Evolutionary conservation across 2,329 filamentous ascomycete genomes (phyloP).

Genomic region (Neoscytalidium dimidiatum): DNA sequence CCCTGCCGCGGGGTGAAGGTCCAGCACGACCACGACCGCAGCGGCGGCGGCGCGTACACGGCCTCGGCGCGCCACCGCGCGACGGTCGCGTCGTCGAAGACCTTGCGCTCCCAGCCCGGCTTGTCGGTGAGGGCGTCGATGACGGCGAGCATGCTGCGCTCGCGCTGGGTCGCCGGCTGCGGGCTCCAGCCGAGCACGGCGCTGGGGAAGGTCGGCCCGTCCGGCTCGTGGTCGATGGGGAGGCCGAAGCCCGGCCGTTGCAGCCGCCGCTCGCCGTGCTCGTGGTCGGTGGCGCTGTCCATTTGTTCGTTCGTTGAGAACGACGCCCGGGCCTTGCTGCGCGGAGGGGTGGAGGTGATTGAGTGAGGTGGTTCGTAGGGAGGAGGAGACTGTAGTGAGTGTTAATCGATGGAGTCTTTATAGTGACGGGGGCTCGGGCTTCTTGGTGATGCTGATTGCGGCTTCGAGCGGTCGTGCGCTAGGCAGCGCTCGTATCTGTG

Average conservation of each 20-base stretch:
- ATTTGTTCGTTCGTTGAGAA: neutral
- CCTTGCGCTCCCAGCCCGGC: constrained; percentile 42
- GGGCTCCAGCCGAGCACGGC: constrained; percentile 36
- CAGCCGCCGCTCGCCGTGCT: neutral
- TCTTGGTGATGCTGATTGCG: neutral
- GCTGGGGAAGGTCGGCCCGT: constrained; percentile 35
- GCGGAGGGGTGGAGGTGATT: neutral
- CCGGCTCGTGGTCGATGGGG: constrained; percentile 31
- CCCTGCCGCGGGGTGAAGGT: constrained; percentile 9
- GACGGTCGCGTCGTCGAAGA: constrained; percentile 35
- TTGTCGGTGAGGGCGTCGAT: constrained; percentile 46
- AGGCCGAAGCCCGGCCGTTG: constrained; percentile 34
- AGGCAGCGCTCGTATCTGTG: neutral
- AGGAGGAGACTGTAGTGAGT: neutral
- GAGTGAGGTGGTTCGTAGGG: neutral
- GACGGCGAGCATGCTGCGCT: constrained; percentile 40
- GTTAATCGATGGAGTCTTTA: neutral
- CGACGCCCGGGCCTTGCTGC: neutral
- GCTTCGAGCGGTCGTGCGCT: neutral
- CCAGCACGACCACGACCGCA: neutral
- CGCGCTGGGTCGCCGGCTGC: constrained; percentile 36
- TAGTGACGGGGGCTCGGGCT: neutral
- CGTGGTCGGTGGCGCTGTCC: neutral
- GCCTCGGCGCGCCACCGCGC: constrained; percentile 36
- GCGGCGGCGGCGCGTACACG: neutral